Base-by-base conservation (phyloP, 805 yeast species). In the Torulaspora microellipsoides region DNA sequence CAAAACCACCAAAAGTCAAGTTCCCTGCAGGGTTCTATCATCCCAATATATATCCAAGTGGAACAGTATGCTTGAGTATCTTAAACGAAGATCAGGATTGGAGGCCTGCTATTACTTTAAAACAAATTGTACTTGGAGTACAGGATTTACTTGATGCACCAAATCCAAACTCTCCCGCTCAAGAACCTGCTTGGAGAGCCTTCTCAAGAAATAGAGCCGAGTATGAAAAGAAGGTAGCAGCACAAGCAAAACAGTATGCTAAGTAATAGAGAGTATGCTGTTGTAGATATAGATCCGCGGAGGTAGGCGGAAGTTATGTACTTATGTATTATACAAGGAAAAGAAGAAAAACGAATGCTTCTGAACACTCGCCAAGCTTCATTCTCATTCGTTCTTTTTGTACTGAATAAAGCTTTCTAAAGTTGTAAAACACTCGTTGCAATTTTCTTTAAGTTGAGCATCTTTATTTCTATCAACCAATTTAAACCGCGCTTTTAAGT, bases 11-110 rank as follows among this genome's bases (percentile, higher is more conserved):
- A 33, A 89, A 88, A 59, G 89, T 95, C 45, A 80, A 77, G 67
- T 89, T 93, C 54, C 95, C 96, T 2, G 77, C 81, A 2, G 86
- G 85, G 0, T 93, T 93, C 58, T 93, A 89, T 68, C 99, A 93
- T 66, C 99, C 99, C 10, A 93, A 93, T 58, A 91, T 93, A 8
- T 93, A 93, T 58, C 99, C 99, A 1, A 85, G 95, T 43, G 99
- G 99, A 1, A 93, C 98, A 1, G 83, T 93, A 30, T 93, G 99
- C 67, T 75, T 93, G 36, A 83, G 95, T 41, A 90, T 93, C 42
- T 72, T 93, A 60, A 93, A 93, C 65, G 99, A 93, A 64, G 89
- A 83, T 36, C 95, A 90, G 65, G 98, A 88, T 65, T 93, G 99
- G 99, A 79, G 96, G 59, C 99, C 99, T 1, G 96, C 96, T 8